A percentile compares a stretch with the other conserved stretches of the same genome.
Conservation (phyloP, 139 green algal genomes). For the Cymbomonas tetramitiformis region DNA sequence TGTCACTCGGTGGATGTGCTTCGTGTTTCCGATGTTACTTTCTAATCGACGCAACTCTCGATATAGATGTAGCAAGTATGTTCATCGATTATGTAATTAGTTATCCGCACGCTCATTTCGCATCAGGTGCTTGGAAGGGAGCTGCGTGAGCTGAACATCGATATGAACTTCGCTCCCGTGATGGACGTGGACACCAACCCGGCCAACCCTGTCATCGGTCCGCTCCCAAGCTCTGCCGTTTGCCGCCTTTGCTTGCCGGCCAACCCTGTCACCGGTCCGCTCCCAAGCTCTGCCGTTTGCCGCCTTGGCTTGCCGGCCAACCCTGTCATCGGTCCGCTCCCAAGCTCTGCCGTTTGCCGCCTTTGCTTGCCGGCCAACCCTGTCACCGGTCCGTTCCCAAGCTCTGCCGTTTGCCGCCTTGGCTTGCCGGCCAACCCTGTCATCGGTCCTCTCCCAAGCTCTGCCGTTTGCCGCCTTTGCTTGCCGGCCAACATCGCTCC, state of each 20-base stretch:
- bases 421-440: too few relatives aligned
- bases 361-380: constrained; percentile 33
- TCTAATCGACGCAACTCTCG: too few relatives aligned
- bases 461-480: too few relatives aligned
- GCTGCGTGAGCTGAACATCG: constrained; percentile 32
- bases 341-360: constrained; percentile 15
- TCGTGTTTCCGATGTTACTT: too few relatives aligned
- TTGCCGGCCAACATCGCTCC: too few relatives aligned
- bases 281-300: constrained; percentile 14
- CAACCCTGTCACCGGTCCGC: constrained; percentile 34
- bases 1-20: too few relatives aligned
- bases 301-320: too few relatives aligned
- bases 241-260: too few relatives aligned
- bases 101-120: too few relatives aligned
- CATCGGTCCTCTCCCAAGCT: too few relatives aligned
- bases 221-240: constrained; percentile 15
- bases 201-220: constrained; percentile 34
- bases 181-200: constrained; percentile 41
- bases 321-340: constrained; percentile 30
- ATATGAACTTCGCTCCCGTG: constrained; percentile 37
- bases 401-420: constrained; percentile 6
- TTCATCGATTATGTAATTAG: too few relatives aligned
- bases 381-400: constrained; percentile 29
- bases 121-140: constrained; percentile 31
- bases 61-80: too few relatives aligned